Evolutionary conservation across 768 basidiomycete species (phyloP), one percentile per base, ranked within the genome.

Genomic region (Russula earlei): DNA sequence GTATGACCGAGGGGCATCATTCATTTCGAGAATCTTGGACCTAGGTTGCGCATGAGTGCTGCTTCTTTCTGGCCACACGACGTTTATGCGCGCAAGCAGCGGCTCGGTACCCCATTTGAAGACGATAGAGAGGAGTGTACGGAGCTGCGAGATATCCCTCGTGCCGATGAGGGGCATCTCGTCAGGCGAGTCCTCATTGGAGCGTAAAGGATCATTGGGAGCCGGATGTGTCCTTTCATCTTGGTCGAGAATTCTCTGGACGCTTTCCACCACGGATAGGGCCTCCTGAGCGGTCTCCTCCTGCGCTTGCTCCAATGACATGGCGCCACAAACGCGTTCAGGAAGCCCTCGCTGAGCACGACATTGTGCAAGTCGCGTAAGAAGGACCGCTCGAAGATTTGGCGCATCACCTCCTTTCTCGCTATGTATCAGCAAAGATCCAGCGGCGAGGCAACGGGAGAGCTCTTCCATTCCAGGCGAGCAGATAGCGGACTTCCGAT

Each of bases 91-190:
- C 12, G 66, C 60, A 37, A 85, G 71, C 4, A 84, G 64, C 3
- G 78, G 78, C 14, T 82, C 77, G 3, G 80, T 67, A 7, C 80
- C 84, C 88, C 87, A 88, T 61, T 80, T 83, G 65, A 91, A 86
- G 25, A 78, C 66, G 56, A 91, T 76, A 14, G 84, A 78, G 15
- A 87, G 65, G 29, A 90, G 72, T 0, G 82, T 84, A 22, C 82
- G 77, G 2, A 91, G 66, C 56, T 79, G 70, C 5, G 73, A 69
- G 29, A 89, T 66, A 67, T 91, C 88, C 49, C 84, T 78, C 1
- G 83, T 78, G 0, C 87, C 88, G 54, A 91, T 70, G 12, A 72
- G 64, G 31, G 75, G 74, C 36, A 49, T 55, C 6, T 64, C 41
- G 55, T 50, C 47, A 36, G 49, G 27, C 9, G 44, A 22, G 10